Base-by-base conservation (phyloP, 208 protist species). In the Trypanosoma brucei region DNA sequence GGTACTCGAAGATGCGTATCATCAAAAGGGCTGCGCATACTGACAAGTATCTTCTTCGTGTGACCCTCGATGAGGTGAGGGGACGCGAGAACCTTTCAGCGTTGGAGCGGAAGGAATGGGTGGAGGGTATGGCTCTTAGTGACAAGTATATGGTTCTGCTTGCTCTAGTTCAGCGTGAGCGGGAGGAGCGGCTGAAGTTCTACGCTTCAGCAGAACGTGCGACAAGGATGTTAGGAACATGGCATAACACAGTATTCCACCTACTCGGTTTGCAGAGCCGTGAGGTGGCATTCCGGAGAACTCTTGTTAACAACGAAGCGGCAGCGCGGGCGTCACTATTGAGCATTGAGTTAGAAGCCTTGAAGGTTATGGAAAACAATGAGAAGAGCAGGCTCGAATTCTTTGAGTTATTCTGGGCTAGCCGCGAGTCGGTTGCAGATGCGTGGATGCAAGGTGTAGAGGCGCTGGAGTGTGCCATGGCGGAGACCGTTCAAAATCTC, bases 91-190 rank as follows among this genome's bases (percentile, higher is more conserved):
- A 62, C n/a, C 35, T 79, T 9, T 49, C 45, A 11, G 58, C 51
- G 5, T 62, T 63, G 36, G 79, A 83, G 67, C 46, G 68, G 14
- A 51, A 49, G 31, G 56, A 56, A 52, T 79, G 76, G 37, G 22
- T 31, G 9, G 52, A 58, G 37, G 53, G 33, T 36, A 58, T 64
- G 3, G 8, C 1, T 2, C 49, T 68, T 3, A 68, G 46, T 3
- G 78, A 86, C 55, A 55, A 60, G 33, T 59, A 72, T 54, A 3
- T 67, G 45, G 61, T 85, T 1, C 44, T 79, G 1, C 37, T 69
- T n/a, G 70, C 76, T 22, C 33, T 88, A 4, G 51, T 69, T 8
- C 36, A 46, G 0, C 78, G 76, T 65, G 85, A 92, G 70, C 63
- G 61, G 4, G 75, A 81, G n/a, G 78, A 68, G 44, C 37, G 67